A percentile compares a stretch with the other conserved stretches of the same genome.
Conservation (phyloP, 2,329 filamentous ascomycete genomes). For the Colletotrichum endophyticum region DNA sequence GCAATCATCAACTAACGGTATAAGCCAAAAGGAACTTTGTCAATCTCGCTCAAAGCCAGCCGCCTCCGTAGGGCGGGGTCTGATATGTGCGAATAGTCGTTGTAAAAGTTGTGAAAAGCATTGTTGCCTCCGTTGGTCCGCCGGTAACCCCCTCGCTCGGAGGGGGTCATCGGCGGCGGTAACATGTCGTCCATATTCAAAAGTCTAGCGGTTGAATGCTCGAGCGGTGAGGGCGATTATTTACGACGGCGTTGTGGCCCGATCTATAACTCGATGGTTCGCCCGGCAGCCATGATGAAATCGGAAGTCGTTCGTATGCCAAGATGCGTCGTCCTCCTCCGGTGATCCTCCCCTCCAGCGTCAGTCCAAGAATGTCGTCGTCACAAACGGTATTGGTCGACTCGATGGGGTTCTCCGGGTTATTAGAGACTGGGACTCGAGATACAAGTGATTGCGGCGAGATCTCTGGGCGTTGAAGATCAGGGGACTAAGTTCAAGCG, state of each 20-base stretch:
- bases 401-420: not conserved
- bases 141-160: conserved; percentile 29
- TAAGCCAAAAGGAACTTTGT: conserved; percentile 78
- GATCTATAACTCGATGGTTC: conserved; percentile 6
- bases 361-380: not conserved
- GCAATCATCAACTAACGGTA: conserved; percentile 55
- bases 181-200: conserved; percentile 39
- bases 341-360: not conserved
- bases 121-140: conserved; percentile 67
- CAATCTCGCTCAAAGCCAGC: conserved; percentile 78
- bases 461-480: not conserved
- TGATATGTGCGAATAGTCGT: conserved; percentile 67
- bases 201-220: not conserved
- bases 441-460: not conserved
- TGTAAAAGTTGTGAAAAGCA: conserved; percentile 78
- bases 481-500: not conserved
- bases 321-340: not conserved
- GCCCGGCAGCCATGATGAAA: conserved; percentile 11
- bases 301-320: not conserved
- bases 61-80: conserved; percentile 80
- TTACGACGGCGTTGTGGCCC: conserved; percentile 3
- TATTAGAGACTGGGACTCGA: not conserved
- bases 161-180: conserved; percentile 43
- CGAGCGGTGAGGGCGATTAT: not conserved
- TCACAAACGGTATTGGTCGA: not conserved